These are phyloP conservation scores for Ophiostoma ulmi DNA, from an alignment of 2,329 filamentous ascomycete genomes.

Conservation along the genomic window DNA sequence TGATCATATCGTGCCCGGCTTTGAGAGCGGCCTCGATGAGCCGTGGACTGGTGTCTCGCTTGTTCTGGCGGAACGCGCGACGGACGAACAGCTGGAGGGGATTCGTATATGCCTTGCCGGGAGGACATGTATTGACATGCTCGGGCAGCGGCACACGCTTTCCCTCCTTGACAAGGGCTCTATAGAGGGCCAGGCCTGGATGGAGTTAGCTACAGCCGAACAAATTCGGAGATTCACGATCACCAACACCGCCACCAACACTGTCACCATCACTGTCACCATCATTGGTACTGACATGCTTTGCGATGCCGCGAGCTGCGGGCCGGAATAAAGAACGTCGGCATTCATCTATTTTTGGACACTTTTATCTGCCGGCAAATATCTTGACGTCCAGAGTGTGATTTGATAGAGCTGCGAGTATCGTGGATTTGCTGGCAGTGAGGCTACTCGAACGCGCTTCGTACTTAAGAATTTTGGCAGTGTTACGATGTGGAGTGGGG, in stretches of 20 bases:
- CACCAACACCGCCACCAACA: too few relatives aligned
- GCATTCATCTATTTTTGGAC: constrained; percentile 33
- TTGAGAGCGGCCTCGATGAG: constrained; percentile 58
- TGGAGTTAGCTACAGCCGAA: not conserved
- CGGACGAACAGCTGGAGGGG: constrained; percentile 55
- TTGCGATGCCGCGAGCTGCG: constrained; percentile 49
- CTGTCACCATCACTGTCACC: too few relatives aligned
- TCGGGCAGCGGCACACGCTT: constrained; percentile 48
- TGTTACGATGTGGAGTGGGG: constrained; percentile 1
- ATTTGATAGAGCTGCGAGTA: not conserved
- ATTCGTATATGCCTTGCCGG: constrained; percentile 31
- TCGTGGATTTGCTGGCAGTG: not conserved
- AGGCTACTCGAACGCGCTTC: not conserved
- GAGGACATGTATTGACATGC: constrained; percentile 37
- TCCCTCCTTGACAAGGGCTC: constrained; percentile 60
- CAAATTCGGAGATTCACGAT: too few relatives aligned
- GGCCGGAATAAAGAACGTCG: constrained; percentile 43
- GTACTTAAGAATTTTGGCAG: not conserved
- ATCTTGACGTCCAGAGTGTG: not conserved
- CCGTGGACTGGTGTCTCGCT: constrained; percentile 51
- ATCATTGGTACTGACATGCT: constrained; percentile 39
- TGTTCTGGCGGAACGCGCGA: constrained; percentile 58
- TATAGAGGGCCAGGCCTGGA: constrained; percentile 64
- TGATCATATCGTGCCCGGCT: constrained; percentile 52
- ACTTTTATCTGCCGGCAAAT: not conserved